Evolutionary conservation across 768 basidiomycete species (phyloP).

Genomic region (Trametes meyenii): DNA sequence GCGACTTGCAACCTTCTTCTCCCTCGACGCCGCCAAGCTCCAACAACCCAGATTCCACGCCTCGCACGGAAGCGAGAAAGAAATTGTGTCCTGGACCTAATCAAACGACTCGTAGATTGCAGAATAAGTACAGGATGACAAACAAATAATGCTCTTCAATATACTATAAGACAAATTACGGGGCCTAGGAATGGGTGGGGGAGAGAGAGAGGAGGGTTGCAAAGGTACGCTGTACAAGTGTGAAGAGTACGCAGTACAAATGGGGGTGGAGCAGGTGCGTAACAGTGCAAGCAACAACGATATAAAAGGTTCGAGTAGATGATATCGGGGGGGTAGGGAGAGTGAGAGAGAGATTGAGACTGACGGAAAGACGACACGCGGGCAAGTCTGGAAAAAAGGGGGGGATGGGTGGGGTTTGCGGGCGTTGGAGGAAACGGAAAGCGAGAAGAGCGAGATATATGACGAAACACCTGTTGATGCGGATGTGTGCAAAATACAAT

Average conservation of each 20-base stretch:
- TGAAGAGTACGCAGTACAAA: slow-evolving; percentile 32
- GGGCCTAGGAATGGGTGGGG: slow-evolving; percentile 32
- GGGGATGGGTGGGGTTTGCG: neutral
- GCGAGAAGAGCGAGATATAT: slow-evolving; percentile 36
- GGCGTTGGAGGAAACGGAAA: slow-evolving; percentile 28
- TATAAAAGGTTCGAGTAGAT: slow-evolving; percentile 25
- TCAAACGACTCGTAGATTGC: slow-evolving; percentile 33
- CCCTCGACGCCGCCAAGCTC: neutral
- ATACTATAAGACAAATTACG: slow-evolving; percentile 68
- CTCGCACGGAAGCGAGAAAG: neutral
- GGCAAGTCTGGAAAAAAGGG: neutral
- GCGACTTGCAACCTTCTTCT: neutral
- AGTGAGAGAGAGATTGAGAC: slow-evolving; percentile 5
- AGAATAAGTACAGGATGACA: slow-evolving; percentile 75
- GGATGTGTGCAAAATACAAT: slow-evolving; percentile 40
- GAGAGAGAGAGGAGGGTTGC: slow-evolving; percentile 20
- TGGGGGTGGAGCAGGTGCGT: slow-evolving; percentile 9
- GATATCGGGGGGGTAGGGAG: slow-evolving; percentile 9
- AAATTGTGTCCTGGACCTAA: slow-evolving; percentile 20
- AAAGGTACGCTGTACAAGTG: slow-evolving; percentile 40
- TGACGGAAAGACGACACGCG: neutral
- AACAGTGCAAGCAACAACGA: slow-evolving; percentile 25
- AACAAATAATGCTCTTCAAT: slow-evolving; percentile 65
- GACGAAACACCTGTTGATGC: slow-evolving; percentile 30
- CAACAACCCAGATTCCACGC: neutral